These are phyloP conservation scores for Epichloe elymi DNA, from an alignment of 2,329 filamentous ascomycete genomes.

Conservation along the genomic window DNA sequence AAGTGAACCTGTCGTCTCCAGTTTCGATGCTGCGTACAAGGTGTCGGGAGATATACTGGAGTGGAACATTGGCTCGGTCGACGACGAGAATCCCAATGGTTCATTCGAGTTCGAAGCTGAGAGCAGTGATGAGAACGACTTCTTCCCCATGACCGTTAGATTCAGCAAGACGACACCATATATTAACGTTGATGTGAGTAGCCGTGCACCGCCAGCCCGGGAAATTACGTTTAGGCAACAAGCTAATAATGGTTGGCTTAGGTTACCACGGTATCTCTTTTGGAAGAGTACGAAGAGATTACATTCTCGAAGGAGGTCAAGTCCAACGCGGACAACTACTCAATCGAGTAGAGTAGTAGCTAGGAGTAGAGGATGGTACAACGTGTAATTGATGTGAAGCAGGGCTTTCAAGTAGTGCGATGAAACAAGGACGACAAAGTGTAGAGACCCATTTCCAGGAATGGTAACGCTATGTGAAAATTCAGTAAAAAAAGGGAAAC, in stretches of 20 bases:
- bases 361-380: background rate
- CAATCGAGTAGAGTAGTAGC: conserved; percentile 47
- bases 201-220: background rate
- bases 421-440: background rate
- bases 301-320: conserved; percentile 74
- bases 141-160: conserved; percentile 91
- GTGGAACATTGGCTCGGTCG: conserved; percentile 82
- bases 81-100: conserved; percentile 68
- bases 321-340: conserved; percentile 61
- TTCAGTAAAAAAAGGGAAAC: background rate
- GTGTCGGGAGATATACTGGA: conserved; percentile 86
- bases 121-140: conserved; percentile 78
- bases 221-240: background rate
- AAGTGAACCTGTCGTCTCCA: conserved; percentile 77
- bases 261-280: conserved; percentile 56
- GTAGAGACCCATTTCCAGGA: background rate
- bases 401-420: background rate
- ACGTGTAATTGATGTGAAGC: background rate
- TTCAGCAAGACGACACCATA: conserved; percentile 81
- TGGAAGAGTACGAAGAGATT: conserved; percentile 67
- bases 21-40: conserved; percentile 89
- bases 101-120: conserved; percentile 93
- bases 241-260: conserved; percentile 13
- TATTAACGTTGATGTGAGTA: conserved; percentile 83
- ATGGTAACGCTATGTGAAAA: background rate